These are phyloP conservation scores for Camelina laxa DNA, from an alignment of 345 rosid species.

Conservation along the genomic window DNA sequence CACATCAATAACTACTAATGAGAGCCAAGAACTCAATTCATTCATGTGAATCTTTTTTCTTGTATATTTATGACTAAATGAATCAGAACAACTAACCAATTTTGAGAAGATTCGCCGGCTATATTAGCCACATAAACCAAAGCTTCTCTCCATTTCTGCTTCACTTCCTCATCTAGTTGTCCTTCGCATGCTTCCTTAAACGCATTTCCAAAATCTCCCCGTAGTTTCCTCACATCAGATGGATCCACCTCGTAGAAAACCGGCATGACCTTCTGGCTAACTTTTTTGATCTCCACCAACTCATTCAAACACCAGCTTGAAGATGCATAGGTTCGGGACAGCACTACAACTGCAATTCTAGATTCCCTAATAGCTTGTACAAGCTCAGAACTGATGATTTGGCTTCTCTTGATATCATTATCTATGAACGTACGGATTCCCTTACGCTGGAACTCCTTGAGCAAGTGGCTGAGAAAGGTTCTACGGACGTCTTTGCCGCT, in stretches of 20 bases:
- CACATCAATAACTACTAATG: background rate
- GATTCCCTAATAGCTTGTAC: constrained; percentile 28
- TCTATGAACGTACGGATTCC: constrained; percentile 34
- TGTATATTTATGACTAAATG: background rate
- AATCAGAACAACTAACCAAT: constrained; percentile 21
- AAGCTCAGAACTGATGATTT: constrained; percentile 29
- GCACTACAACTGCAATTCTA: constrained; percentile 20
- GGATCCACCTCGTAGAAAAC: constrained; percentile 38
- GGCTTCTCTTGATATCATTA: constrained; percentile 30
- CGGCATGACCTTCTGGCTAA: background rate
- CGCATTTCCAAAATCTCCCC: constrained; percentile 23
- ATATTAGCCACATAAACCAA: constrained; percentile 29
- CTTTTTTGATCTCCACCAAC: constrained; percentile 30
- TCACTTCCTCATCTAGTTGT: constrained; percentile 11
- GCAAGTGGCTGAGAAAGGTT: constrained; percentile 40
- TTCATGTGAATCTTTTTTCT: background rate
- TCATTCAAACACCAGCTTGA: constrained; percentile 35
- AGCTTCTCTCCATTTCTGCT: constrained; percentile 36
- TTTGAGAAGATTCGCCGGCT: constrained; percentile 31
- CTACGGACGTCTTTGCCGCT: constrained; percentile 33
- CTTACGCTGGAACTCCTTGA: constrained; percentile 23
- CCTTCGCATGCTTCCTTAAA: constrained; percentile 23
- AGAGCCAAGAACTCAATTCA: constrained; percentile 7
- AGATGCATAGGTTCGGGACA: constrained; percentile 27
- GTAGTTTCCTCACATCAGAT: constrained; percentile 33